phyloP scores from a whole-genome alignment of 495 filamentous ascomycete species.

The Platismatia glauca region DNA sequence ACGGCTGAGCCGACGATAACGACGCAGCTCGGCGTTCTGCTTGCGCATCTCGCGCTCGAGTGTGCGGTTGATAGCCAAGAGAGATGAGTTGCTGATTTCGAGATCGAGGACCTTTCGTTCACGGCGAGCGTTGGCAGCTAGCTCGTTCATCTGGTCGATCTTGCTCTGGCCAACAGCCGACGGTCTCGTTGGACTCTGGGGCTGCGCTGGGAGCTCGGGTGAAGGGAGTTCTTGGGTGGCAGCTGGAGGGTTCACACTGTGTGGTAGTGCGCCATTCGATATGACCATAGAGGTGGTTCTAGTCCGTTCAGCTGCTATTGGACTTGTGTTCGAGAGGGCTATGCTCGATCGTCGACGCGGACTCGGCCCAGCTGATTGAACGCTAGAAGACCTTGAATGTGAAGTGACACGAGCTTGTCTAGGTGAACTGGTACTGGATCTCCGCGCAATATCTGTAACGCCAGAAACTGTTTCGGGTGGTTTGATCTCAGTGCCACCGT shows the following conservation, averaged over 20 bases:
- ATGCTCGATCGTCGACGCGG: constrained; percentile 13
- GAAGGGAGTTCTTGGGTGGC: constrained; percentile 25
- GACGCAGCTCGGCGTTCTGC: constrained; percentile 78
- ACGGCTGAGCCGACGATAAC: constrained; percentile 72
- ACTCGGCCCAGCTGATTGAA: constrained; percentile 9
- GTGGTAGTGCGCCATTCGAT: constrained; percentile 6
- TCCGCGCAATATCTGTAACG: constrained; percentile 14
- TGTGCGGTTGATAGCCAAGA: constrained; percentile 93
- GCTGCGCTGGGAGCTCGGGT: constrained; percentile 30
- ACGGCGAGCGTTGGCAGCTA: constrained; percentile 73
- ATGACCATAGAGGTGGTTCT: constrained; percentile 4
- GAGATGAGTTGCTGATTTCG: constrained; percentile 94
- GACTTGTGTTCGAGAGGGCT: constrained; percentile 8
- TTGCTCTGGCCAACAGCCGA: constrained; percentile 28
- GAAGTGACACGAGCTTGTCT: neutral
- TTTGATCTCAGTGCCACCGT: constrained; percentile 3
- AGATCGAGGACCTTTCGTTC: constrained; percentile 94
- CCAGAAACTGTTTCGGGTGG: constrained; percentile 6
- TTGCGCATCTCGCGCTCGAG: constrained; percentile 86
- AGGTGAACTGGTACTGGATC: constrained; percentile 20
- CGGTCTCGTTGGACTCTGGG: constrained; percentile 39
- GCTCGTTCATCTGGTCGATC: constrained; percentile 50
- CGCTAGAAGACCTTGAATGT: constrained; percentile 14
- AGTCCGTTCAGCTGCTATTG: neutral
- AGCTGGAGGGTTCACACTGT: constrained; percentile 13